Evolutionary conservation across 2,329 filamentous ascomycete genomes (phyloP).

Genomic region (Tolypocladium amazonense): DNA sequence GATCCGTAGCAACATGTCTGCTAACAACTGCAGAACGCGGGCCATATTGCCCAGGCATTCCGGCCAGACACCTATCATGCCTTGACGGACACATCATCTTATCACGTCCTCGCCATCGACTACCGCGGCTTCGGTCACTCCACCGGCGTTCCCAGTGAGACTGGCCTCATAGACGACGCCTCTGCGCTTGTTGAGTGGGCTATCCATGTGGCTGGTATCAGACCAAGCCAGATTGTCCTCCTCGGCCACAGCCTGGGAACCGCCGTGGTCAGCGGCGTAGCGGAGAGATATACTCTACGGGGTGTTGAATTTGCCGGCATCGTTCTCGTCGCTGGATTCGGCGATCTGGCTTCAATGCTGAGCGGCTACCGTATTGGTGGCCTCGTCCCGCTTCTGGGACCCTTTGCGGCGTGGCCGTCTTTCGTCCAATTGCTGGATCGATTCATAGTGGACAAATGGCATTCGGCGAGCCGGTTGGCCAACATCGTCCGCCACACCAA

Average conservation of each 20-base stretch:
- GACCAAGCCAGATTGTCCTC: conserved; percentile 63
- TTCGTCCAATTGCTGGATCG: conserved; percentile 49
- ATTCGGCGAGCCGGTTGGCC: conserved; percentile 55
- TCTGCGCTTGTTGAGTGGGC: conserved; percentile 64
- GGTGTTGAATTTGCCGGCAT: conserved; percentile 66
- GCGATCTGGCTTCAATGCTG: conserved; percentile 61
- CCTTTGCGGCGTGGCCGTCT: conserved; percentile 56
- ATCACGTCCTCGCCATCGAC: conserved; percentile 81
- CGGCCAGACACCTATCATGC: conserved; percentile 70
- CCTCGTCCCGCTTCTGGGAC: conserved; percentile 66
- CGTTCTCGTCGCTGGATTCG: conserved; percentile 72
- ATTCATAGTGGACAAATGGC: conserved; percentile 73
- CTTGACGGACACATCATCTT: conserved; percentile 59
- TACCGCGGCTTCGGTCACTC: conserved; percentile 83
- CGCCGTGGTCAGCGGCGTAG: conserved; percentile 66
- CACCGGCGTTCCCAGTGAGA: conserved; percentile 69
- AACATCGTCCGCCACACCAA: conserved; percentile 42
- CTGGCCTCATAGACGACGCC: conserved; percentile 71
- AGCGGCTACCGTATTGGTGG: conserved; percentile 72
- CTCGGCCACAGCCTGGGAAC: conserved; percentile 85
- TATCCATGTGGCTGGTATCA: conserved; percentile 50
- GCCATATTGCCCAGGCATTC: conserved; percentile 69
- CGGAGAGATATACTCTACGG: conserved; percentile 53
- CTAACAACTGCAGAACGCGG: conserved; percentile 55
- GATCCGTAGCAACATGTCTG: not conserved